These are phyloP conservation scores for Arctium minus DNA, from an alignment of 129 eudicot genomes.

Conservation along the genomic window DNA sequence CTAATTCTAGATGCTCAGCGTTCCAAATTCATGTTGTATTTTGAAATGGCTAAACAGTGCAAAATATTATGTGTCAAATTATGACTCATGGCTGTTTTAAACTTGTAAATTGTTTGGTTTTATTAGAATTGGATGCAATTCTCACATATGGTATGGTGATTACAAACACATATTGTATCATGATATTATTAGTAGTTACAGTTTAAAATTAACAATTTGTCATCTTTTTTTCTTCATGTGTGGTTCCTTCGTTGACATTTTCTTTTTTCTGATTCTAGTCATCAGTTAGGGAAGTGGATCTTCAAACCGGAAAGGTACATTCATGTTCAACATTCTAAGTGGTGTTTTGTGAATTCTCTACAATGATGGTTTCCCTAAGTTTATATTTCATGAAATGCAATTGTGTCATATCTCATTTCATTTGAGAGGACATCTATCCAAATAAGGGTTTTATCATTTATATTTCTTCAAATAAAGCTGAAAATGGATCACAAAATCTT, in stretches of 20 bases:
- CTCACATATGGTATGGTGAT: not conserved
- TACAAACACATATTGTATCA: not conserved
- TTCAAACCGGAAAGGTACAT: constrained; percentile 70
- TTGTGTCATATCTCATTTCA: not conserved
- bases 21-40: not conserved
- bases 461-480: not conserved
- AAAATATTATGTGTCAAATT: not conserved
- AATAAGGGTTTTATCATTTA: not conserved
- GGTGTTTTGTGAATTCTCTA: constrained; percentile 1
- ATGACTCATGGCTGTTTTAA: not conserved
- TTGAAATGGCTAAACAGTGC: not conserved
- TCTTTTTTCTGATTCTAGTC: constrained; percentile 51
- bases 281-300: constrained; percentile 76
- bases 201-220: not conserved
- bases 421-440: not conserved
- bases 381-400: not conserved
- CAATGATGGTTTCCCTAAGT: not conserved
- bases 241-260: constrained; percentile 12
- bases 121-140: not conserved
- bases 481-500: not conserved
- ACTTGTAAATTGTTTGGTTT: not conserved
- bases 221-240: constrained; percentile 9
- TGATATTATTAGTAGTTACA: not conserved
- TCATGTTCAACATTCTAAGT: not conserved
- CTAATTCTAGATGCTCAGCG: not conserved